Evolutionary conservation across 2,329 filamentous ascomycete genomes (phyloP).

Genomic region (Thelonectria rubi): DNA sequence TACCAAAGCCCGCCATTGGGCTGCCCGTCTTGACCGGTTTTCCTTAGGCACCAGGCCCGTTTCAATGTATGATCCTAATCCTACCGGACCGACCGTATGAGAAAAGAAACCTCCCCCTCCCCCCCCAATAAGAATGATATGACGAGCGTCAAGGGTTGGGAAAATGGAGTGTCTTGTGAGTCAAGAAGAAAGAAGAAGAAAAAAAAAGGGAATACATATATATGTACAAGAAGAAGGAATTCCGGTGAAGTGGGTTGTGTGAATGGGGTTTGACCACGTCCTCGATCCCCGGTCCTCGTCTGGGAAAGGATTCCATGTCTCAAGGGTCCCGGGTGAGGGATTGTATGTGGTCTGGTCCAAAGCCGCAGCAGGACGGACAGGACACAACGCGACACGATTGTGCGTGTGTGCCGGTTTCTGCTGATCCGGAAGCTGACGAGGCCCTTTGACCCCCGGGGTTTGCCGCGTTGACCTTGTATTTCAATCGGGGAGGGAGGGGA

Average conservation of each 20-base stretch:
- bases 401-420: no score
- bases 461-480: conserved; percentile 34
- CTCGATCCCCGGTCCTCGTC: conserved; percentile 5
- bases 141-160: background rate
- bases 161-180: conserved; percentile 10
- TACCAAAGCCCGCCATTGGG: conserved; percentile 15
- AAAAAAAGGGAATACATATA: conserved; percentile 6
- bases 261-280: background rate
- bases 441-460: conserved; percentile 33
- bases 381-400: no score
- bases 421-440: conserved; percentile 40
- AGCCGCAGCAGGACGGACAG: conserved; percentile 21
- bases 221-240: conserved; percentile 8
- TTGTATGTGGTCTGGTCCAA: conserved; percentile 24
- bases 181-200: no score
- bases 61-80: conserved; percentile 29
- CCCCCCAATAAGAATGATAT: conserved; percentile 26
- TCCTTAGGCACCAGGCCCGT: conserved; percentile 37
- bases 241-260: conserved; percentile 10
- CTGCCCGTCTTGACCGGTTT: conserved; percentile 6
- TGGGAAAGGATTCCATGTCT: conserved; percentile 4
- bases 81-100: conserved; percentile 18
- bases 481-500: no score
- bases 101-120: conserved; percentile 26
- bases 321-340: background rate